Percentiles rank a stretch among this genome's conserved stretches.
Evolutionary conservation across 768 basidiomycete species (phyloP).

Genomic region (Steccherinum ochraceum): DNA sequence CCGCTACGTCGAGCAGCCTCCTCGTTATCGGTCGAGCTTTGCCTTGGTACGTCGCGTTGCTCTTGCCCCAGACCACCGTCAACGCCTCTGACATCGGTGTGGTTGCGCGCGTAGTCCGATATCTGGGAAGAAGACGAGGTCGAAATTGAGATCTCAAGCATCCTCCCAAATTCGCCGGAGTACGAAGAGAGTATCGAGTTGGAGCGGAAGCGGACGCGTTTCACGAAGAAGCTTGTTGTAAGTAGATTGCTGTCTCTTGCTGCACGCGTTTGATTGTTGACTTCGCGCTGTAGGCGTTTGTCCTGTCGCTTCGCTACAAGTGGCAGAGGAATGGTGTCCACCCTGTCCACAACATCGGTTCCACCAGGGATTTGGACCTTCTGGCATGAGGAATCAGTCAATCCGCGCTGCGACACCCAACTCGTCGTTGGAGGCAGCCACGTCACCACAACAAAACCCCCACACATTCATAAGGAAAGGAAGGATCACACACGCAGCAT

Average conservation of each 20-base stretch:
- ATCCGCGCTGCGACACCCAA: no score
- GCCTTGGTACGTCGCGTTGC: conserved; percentile 9
- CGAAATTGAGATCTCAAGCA: conserved; percentile 12
- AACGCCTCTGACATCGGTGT: background rate
- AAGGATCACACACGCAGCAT: background rate
- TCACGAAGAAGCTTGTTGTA: background rate
- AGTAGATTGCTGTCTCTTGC: background rate
- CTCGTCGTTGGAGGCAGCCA: no score
- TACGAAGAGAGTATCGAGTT: conserved; percentile 3
- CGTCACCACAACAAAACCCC: background rate
- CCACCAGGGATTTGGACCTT: background rate
- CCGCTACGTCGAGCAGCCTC: conserved; percentile 4
- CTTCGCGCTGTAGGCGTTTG: background rate
- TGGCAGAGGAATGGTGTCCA: background rate
- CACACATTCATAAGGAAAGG: background rate
- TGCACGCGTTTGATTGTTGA: background rate
- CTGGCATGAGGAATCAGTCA: background rate
- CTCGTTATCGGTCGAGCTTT: conserved; percentile 12
- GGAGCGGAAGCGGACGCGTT: background rate
- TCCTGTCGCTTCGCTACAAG: background rate
- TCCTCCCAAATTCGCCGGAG: conserved; percentile 8
- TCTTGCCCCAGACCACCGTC: background rate
- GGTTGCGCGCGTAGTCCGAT: conserved; percentile 11
- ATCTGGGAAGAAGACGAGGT: conserved; percentile 18
- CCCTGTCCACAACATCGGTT: background rate